Evolutionary conservation across 2,329 filamentous ascomycete genomes (phyloP).

Genomic region (Talaromyces sp.): DNA sequence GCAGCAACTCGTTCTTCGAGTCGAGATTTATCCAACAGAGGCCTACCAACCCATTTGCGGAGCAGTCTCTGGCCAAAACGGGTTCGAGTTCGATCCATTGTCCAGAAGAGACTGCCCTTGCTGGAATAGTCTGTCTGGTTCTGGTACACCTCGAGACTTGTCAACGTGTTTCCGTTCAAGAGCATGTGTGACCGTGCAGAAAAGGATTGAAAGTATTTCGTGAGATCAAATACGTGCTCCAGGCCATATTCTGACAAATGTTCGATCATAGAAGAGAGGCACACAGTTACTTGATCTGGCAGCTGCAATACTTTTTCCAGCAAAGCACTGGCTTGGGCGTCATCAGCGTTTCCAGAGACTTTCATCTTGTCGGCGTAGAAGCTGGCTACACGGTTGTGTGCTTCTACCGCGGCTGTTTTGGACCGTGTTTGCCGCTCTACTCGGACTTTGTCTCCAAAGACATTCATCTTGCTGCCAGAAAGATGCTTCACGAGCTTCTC

Average conservation of each 20-base stretch:
- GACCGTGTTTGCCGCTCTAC: conserved; percentile 72
- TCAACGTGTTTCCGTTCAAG: conserved; percentile 88
- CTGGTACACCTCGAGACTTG: conserved; percentile 90
- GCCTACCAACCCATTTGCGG: conserved; percentile 91
- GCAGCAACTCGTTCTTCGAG: conserved; percentile 77
- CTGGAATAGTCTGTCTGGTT: conserved; percentile 84
- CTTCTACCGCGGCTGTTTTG: conserved; percentile 77
- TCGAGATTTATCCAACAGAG: conserved; percentile 68
- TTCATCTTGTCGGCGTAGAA: conserved; percentile 90
- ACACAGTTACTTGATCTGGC: conserved; percentile 81
- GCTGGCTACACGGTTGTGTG: conserved; percentile 81
- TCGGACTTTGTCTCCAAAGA: conserved; percentile 84
- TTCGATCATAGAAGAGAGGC: conserved; percentile 92
- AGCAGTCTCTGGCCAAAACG: conserved; percentile 82
- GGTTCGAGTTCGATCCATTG: conserved; percentile 85
- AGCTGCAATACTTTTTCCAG: conserved; percentile 83
- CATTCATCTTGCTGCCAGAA: conserved; percentile 81
- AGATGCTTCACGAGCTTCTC: conserved; percentile 89
- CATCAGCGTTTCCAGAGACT: conserved; percentile 46
- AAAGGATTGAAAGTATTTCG: conserved; percentile 95
- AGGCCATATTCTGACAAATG: conserved; percentile 89
- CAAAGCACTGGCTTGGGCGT: conserved; percentile 58
- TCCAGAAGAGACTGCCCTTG: conserved; percentile 92
- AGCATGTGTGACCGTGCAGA: conserved; percentile 93
- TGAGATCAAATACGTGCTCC: conserved; percentile 91